Percentiles rank a stretch among this genome's conserved stretches.
Evolutionary conservation across 2,329 filamentous ascomycete species (phyloP).

Genomic region (Fusarium subtropicale): DNA sequence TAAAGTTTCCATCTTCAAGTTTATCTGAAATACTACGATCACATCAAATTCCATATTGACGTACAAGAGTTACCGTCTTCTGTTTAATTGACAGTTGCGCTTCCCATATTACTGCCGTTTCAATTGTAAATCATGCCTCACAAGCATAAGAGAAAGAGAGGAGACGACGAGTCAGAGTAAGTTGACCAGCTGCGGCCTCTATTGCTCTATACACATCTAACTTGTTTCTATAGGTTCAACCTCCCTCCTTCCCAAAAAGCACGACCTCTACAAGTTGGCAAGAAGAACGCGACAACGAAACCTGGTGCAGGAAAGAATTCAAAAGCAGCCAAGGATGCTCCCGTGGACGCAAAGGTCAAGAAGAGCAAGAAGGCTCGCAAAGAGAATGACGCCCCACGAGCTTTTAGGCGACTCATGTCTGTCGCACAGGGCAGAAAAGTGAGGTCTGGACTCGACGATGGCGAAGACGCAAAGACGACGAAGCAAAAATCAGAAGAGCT

Average conservation of each 20-base stretch:
- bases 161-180: slow-evolving; percentile 56
- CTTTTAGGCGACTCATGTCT: slow-evolving; percentile 88
- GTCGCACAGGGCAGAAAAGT: slow-evolving; percentile 70
- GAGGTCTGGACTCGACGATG: slow-evolving; percentile 77
- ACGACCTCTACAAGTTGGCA: slow-evolving; percentile 61
- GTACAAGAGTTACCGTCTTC: too few species aligned
- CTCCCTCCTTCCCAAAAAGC: slow-evolving; percentile 63
- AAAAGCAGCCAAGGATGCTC: slow-evolving; percentile 21
- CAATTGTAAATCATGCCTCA: slow-evolving; percentile 73
- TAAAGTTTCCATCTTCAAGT: slow-evolving; percentile 8
- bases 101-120: fast-evolving
- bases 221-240: slow-evolving; percentile 56
- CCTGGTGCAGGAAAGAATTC: slow-evolving; percentile 1
- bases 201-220: slow-evolving; percentile 29
- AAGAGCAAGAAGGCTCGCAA: slow-evolving; percentile 60
- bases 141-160: slow-evolving; percentile 79
- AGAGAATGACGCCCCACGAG: slow-evolving; percentile 85
- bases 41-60: background rate
- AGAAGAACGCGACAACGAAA: slow-evolving; percentile 48
- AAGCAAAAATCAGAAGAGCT: slow-evolving; percentile 55
- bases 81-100: fast-evolving
- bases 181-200: background rate
- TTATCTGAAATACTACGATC: slow-evolving; percentile 4
- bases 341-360: slow-evolving; percentile 53
- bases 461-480: slow-evolving; percentile 52